Conservation (phyloP, 2,329 filamentous ascomycete genomes). For the Cladophialophora yegresii region DNA sequence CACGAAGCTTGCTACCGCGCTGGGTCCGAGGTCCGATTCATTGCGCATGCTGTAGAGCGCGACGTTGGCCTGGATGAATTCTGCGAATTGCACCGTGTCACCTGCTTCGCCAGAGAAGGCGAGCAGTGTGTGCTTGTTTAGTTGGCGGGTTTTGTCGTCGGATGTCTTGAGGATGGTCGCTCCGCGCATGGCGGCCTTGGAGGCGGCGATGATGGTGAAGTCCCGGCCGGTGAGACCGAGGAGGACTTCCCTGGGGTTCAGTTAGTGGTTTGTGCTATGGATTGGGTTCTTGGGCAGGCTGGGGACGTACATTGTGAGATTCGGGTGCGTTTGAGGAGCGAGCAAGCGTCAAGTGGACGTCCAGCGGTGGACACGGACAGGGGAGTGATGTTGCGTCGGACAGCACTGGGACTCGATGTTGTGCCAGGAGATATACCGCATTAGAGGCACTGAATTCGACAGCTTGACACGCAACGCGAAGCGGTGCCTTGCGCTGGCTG, state of each 20-base stretch:
- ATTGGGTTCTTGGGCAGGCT: not conserved
- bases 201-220: conserved; percentile 96
- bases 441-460: conserved; percentile 2
- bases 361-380: not conserved
- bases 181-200: conserved; percentile 97
- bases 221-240: conserved; percentile 98
- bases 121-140: conserved; percentile 94
- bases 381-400: not conserved
- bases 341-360: not conserved
- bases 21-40: conserved; percentile 84
- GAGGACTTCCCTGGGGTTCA: conserved; percentile 78
- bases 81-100: conserved; percentile 98
- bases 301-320: conserved; percentile 6
- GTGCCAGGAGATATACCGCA: not conserved
- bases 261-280: conserved; percentile 8
- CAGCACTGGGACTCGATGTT: not conserved
- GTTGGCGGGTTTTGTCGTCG: conserved; percentile 91
- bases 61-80: conserved; percentile 98
- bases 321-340: not conserved
- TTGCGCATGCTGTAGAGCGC: conserved; percentile 99
- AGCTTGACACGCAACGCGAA: conserved; percentile 27
- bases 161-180: conserved; percentile 91
- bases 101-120: conserved; percentile 95
- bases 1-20: conserved; percentile 88
- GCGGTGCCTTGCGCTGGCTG: conserved; percentile 15